Evolutionary conservation across 2,329 filamentous ascomycete genomes (phyloP).

Genomic region (Plectosphaerella cucumerina): DNA sequence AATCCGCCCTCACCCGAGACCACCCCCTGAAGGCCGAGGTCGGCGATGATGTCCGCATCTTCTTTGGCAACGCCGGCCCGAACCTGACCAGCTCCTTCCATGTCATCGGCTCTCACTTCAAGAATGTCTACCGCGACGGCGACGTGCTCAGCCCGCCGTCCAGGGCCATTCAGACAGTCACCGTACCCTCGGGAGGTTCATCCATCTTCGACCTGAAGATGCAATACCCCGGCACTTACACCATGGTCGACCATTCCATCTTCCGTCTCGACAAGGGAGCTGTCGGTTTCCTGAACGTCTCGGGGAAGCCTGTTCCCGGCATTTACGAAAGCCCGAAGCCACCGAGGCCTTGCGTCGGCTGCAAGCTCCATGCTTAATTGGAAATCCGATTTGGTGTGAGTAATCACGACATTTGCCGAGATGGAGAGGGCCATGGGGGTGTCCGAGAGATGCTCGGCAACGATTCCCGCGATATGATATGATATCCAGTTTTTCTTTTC

Average conservation of each 20-base stretch:
- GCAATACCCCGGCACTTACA: constrained; percentile 26
- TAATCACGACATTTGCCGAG: too few relatives aligned
- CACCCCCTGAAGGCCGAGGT: constrained; percentile 22
- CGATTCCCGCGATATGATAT: too few relatives aligned
- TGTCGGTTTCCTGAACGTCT: constrained; percentile 28
- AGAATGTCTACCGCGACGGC: constrained; percentile 22
- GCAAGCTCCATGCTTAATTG: constrained; percentile 24
- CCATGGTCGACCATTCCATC: constrained; percentile 27
- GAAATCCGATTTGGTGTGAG: too few relatives aligned
- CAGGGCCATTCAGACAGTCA: constrained; percentile 18
- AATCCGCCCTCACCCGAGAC: constrained; percentile 23
- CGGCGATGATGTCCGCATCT: constrained; percentile 25
- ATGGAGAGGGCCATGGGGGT: too few relatives aligned
- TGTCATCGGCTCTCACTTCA: constrained; percentile 24
- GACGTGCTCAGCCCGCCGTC: constrained; percentile 24
- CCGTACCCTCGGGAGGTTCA: constrained; percentile 21
- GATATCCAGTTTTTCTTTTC: too few relatives aligned
- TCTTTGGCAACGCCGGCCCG: constrained; percentile 28
- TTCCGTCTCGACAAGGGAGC: constrained; percentile 27
- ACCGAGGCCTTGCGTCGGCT: constrained; percentile 23
- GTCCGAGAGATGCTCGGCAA: too few relatives aligned
- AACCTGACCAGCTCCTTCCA: constrained; percentile 28
- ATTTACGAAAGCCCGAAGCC: constrained; percentile 19
- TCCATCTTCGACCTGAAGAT: constrained; percentile 26
- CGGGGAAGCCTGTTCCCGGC: constrained; percentile 20